These are phyloP conservation scores for Fragaria ananassa DNA, from an alignment of 306 rosid species.

Conservation along the genomic window DNA sequence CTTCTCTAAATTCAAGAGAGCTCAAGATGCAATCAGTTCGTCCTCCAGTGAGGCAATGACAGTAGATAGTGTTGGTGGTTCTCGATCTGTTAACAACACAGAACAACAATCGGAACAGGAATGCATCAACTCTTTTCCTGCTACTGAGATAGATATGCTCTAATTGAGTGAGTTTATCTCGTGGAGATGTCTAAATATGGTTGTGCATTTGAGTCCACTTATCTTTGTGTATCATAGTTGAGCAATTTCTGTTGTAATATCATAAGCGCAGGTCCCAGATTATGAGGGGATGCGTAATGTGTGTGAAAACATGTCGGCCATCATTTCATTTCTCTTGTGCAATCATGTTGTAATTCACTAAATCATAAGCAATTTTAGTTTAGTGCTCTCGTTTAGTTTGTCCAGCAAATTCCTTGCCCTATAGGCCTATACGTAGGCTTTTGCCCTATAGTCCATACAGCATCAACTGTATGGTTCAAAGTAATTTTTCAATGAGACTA, in stretches of 20 bases:
- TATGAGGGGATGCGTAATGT: slow-evolving; percentile 11
- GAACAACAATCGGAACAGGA: slow-evolving; percentile 29
- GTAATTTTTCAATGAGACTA: neutral
- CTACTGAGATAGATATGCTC: slow-evolving; percentile 18
- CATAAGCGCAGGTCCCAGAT: neutral
- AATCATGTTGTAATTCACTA: neutral
- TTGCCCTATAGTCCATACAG: neutral
- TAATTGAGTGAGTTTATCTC: neutral
- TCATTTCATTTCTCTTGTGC: neutral
- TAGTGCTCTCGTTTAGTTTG: neutral
- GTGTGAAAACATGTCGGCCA: neutral
- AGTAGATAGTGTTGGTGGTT: slow-evolving; percentile 26
- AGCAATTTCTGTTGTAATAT: slow-evolving; percentile 12
- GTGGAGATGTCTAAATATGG: neutral
- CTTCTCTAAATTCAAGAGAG: slow-evolving; percentile 42
- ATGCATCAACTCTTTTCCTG: slow-evolving; percentile 19
- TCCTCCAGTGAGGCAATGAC: slow-evolving; percentile 26
- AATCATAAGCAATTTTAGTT: neutral
- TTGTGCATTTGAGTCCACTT: neutral
- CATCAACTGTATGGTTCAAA: neutral
- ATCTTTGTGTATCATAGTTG: neutral
- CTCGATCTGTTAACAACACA: slow-evolving; percentile 7
- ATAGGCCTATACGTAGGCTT: neutral
- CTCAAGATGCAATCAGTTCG: slow-evolving; percentile 10
- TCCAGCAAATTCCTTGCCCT: neutral